phyloP scores from a whole-genome alignment of 768 basidiomycete genomes.

The Phlebiopsis gigantea region DNA sequence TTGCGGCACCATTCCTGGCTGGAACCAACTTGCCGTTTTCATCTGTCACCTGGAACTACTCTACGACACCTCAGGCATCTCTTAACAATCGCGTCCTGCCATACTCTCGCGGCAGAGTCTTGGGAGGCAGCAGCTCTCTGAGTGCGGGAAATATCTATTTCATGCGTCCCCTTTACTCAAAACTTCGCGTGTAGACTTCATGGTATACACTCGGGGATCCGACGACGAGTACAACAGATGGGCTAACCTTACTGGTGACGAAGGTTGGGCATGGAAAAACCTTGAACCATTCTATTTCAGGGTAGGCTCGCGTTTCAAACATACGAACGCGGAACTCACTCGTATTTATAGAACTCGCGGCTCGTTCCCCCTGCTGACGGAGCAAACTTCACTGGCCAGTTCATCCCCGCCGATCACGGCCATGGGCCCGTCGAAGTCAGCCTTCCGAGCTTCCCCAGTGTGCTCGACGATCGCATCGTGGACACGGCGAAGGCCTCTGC shows the following conservation, averaged over 20 bases:
- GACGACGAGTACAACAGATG: slow-evolving; percentile 22
- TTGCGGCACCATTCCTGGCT: slow-evolving; percentile 18
- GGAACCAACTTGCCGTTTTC: slow-evolving; percentile 15
- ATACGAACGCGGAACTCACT: not conserved
- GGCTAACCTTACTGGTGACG: slow-evolving; percentile 23
- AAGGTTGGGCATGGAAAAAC: slow-evolving; percentile 24
- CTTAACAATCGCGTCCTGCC: slow-evolving; percentile 16
- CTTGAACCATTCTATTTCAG: slow-evolving; percentile 20
- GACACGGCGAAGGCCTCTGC: slow-evolving; percentile 7
- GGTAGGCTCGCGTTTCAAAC: slow-evolving; percentile 12
- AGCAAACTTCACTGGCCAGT: slow-evolving; percentile 17
- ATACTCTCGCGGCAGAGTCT: slow-evolving; percentile 21
- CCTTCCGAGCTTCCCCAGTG: slow-evolving; percentile 12
- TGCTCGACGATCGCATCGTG: slow-evolving; percentile 15
- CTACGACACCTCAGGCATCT: slow-evolving; percentile 18
- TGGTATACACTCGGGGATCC: slow-evolving; percentile 25
- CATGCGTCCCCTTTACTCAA: not conserved
- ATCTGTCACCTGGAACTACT: slow-evolving; percentile 25
- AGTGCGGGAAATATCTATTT: slow-evolving; percentile 15
- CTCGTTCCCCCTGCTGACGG: slow-evolving; percentile 17
- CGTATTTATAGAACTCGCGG: slow-evolving; percentile 11
- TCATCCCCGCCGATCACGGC: slow-evolving; percentile 16
- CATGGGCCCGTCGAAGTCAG: slow-evolving; percentile 14
- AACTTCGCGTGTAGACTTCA: slow-evolving; percentile 17
- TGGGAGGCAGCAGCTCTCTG: slow-evolving; percentile 24